phyloP scores from a whole-genome alignment of 805 yeast genomes.

The Barnettozyma siamensis region DNA sequence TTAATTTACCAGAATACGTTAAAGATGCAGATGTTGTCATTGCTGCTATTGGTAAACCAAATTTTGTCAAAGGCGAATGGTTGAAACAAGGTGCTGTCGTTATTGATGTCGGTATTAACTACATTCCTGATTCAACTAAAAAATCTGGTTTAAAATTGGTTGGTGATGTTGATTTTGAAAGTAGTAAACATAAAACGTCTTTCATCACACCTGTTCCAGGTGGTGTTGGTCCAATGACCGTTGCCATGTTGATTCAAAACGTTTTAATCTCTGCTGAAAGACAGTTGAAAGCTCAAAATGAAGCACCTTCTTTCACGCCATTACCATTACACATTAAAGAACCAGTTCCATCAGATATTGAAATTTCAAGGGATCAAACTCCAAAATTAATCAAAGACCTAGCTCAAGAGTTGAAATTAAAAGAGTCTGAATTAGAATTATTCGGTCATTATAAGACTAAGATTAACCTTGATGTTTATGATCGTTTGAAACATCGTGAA shows the following conservation, averaged over 20 bases:
- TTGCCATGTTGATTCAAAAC: slow-evolving; percentile 87
- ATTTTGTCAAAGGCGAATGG: slow-evolving; percentile 83
- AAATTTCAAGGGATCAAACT: slow-evolving; percentile 78
- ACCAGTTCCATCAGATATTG: slow-evolving; percentile 91
- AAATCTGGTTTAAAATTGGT: slow-evolving; percentile 79
- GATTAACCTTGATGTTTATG: slow-evolving; percentile 61
- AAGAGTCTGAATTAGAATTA: slow-evolving; percentile 73
- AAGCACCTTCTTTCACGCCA: slow-evolving; percentile 23
- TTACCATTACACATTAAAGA: slow-evolving; percentile 44
- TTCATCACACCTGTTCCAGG: slow-evolving; percentile 96
- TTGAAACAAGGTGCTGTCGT: slow-evolving; percentile 79
- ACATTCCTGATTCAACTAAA: slow-evolving; percentile 65
- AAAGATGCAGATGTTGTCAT: slow-evolving; percentile 79
- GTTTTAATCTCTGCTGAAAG: slow-evolving; percentile 74
- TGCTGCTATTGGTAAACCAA: slow-evolving; percentile 87
- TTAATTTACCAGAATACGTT: slow-evolving; percentile 51
- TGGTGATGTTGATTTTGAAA: slow-evolving; percentile 89
- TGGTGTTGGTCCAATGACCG: slow-evolving; percentile 99
- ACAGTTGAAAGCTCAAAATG: slow-evolving; percentile 5
- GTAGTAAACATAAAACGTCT: slow-evolving; percentile 57
- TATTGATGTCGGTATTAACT: slow-evolving; percentile 94
- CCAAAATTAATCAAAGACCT: slow-evolving; percentile 77
- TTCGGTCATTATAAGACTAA: slow-evolving; percentile 90
- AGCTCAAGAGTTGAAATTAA: slow-evolving; percentile 79
- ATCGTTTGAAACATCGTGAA: slow-evolving; percentile 55